Base-by-base conservation (phyloP, 2,329 filamentous ascomycete genomes). In the Aspergillus piperis region DNA sequence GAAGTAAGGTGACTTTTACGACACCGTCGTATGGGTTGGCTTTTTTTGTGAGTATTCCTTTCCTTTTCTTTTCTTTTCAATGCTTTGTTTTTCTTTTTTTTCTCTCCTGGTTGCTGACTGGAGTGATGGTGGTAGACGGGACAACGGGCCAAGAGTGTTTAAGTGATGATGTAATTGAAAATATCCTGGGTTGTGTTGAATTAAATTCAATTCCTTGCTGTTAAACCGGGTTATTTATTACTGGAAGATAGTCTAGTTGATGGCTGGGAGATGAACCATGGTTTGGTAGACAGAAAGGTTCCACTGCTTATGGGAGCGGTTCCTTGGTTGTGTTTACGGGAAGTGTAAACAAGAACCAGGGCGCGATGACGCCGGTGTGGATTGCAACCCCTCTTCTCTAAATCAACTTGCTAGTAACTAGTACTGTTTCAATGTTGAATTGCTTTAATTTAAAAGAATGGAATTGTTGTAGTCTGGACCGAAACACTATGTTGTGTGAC, bases 1-100 rank as follows among this genome's bases (percentile, higher is more conserved):
- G 88, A 1, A 73, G 81, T 1, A 88, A 83, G 62, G 88, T 90
- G 66, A 89, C 87, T 0, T 90, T 90, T 63, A 83, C 80, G 2
- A 89, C 86, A 10, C 78, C 82, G 38, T 81, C 83, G 60, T 86
- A 84, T 66, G 87, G 86, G 0, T 72, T 88, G 67, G 87, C 82
- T 1, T 89, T 89, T 66, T 89, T 71, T 59, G 75, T 77, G 64
- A 68, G 75, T 36, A 32, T 32, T 32, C 3, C 10, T 10, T 32
- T 17, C 38, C 44, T 15, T 5, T 5, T 36, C 23, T 38, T 49
- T 54, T 25, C 21, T 23, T 13, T 38, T 38, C n/a, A n/a, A n/a
- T n/a, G n/a, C n/a, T 49, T 54, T 30, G 42, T 19, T 30, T 3
- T 3, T 32, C 11, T 11, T 32, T 32, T 32, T 8, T 10, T 32